Evolutionary conservation across 768 basidiomycete species (phyloP).

Genomic region (Trametes elegans): DNA sequence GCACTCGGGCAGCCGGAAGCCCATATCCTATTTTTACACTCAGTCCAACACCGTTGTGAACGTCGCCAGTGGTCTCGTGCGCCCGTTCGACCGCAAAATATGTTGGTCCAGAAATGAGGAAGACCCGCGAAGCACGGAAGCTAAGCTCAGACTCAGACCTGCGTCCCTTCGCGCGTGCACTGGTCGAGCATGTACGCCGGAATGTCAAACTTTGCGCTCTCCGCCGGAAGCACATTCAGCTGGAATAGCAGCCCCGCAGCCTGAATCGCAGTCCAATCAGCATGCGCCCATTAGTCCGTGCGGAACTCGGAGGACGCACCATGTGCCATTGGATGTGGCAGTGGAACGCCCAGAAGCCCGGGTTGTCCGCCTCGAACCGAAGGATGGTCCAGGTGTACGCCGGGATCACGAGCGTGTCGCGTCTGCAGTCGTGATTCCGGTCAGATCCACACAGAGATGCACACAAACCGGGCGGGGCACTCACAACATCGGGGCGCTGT

Average conservation of each 20-base stretch:
- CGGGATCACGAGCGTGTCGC: constrained; percentile 42
- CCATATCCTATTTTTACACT: not conserved
- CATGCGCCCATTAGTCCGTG: not conserved
- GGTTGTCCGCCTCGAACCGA: constrained; percentile 43
- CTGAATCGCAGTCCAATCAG: constrained; percentile 7
- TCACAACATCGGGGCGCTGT: constrained; percentile 36
- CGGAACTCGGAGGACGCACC: not conserved
- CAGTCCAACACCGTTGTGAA: too few species aligned
- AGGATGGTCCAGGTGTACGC: constrained; percentile 37
- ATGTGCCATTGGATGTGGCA: constrained; percentile 33
- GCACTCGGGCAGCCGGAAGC: not conserved
- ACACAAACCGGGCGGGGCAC: not conserved
- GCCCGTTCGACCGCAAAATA: too few species aligned
- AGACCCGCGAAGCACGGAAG: not conserved
- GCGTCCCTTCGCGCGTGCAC: constrained; percentile 22
- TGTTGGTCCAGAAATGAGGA: not conserved
- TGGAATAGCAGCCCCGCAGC: constrained; percentile 41
- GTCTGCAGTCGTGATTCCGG: constrained; percentile 14
- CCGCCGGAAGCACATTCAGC: constrained; percentile 37
- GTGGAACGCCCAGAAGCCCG: constrained; percentile 47
- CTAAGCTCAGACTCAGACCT: not conserved
- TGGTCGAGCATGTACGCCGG: constrained; percentile 35
- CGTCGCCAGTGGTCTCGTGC: too few species aligned
- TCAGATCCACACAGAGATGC: not conserved
- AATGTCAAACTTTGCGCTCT: constrained; percentile 33